A percentile compares a stretch with the other conserved stretches of the same genome.
phyloP scores from a whole-genome alignment of 116 monocot species.

The Zostera marina region DNA sequence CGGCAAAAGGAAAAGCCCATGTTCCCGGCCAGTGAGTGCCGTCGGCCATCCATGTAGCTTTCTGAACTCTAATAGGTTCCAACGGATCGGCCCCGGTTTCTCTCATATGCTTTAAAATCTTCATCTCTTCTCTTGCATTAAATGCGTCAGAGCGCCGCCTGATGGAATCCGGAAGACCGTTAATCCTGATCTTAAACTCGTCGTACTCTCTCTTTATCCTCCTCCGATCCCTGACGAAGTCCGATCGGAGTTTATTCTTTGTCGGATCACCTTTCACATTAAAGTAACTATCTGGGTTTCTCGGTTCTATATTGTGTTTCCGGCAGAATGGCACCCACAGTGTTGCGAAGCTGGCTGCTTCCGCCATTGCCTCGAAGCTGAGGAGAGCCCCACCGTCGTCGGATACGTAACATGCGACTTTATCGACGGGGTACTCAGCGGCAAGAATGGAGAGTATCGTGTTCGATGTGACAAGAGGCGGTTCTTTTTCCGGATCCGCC shows the following conservation, averaged over 20 bases:
- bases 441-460: constrained; percentile 79
- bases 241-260: constrained; percentile 61
- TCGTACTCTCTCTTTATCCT: constrained; percentile 72
- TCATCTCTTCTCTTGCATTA: constrained; percentile 79
- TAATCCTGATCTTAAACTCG: constrained; percentile 79
- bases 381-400: constrained; percentile 76
- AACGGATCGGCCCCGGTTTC: constrained; percentile 32
- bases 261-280: constrained; percentile 64
- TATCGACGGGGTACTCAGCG: constrained; percentile 62
- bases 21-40: constrained; percentile 74
- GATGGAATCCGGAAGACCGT: constrained; percentile 68
- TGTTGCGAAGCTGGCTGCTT: constrained; percentile 74
- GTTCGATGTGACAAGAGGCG: constrained; percentile 62
- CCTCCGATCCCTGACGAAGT: constrained; percentile 76
- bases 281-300: constrained; percentile 85
- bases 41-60: constrained; percentile 91
- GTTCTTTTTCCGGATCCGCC: constrained; percentile 85
- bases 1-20: constrained; percentile 30
- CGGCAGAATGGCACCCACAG: constrained; percentile 87
- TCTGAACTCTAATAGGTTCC: constrained; percentile 45
- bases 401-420: constrained; percentile 67
- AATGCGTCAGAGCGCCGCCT: constrained; percentile 66
- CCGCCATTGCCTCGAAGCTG: constrained; percentile 89
- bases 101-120: constrained; percentile 37
- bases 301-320: constrained; percentile 78